phyloP scores from a whole-genome alignment of 1,284 basidiomycete genomes.

The Pascua guehoae region DNA sequence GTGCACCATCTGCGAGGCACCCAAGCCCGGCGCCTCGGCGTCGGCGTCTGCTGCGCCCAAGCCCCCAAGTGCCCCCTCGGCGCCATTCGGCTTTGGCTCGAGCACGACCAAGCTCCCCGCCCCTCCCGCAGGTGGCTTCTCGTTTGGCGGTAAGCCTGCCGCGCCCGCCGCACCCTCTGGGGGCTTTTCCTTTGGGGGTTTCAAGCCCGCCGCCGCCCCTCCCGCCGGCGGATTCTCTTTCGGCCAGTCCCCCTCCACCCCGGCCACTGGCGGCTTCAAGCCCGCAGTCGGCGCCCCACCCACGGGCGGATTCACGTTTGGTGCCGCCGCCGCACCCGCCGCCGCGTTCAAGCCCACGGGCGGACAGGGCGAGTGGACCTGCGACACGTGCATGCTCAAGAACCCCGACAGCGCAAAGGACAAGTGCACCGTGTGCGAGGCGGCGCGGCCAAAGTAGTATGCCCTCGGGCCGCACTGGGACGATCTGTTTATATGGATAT shows the following conservation, averaged over 20 bases:
- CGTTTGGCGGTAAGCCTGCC: constrained; percentile 13
- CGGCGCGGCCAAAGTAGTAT: constrained; percentile 5
- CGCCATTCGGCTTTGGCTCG: neutral
- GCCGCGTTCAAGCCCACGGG: constrained; percentile 6
- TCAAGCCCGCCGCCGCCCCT: constrained; percentile 5
- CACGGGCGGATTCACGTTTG: neutral
- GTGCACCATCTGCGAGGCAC: constrained; percentile 57
- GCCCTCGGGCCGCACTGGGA: too few relatives aligned
- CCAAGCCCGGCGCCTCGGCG: constrained; percentile 29
- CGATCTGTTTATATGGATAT: too few relatives aligned
- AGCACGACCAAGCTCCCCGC: neutral
- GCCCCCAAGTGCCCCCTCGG: neutral
- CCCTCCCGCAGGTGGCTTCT: constrained; percentile 8
- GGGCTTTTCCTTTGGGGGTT: constrained; percentile 1
- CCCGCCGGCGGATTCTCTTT: constrained; percentile 13
- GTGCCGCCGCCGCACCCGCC: neutral
- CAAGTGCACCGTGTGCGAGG: constrained; percentile 58
- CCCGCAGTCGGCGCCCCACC: neutral
- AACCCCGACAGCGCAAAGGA: constrained; percentile 52
- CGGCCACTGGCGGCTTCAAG: constrained; percentile 1
- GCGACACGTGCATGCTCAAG: constrained; percentile 53
- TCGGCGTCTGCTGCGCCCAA: neutral
- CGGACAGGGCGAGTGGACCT: constrained; percentile 49
- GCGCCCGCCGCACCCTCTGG: neutral
- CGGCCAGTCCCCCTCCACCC: neutral